Conservation (phyloP, 192 early-diverging fungal genomes). For the Geosiphon pyriformis region DNA sequence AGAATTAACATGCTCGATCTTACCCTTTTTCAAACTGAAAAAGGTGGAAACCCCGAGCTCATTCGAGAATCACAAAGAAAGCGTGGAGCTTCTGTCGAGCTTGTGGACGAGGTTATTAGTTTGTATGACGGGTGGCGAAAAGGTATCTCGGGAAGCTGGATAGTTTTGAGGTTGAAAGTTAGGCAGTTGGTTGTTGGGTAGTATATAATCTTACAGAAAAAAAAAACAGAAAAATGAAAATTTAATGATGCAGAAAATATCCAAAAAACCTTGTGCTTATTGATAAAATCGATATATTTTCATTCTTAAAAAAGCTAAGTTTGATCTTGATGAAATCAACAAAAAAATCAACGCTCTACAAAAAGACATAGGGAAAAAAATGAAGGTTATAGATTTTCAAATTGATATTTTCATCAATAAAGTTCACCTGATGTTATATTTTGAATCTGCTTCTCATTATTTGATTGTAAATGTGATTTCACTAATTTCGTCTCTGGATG, state of each 20-base stretch:
- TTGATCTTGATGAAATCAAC: slow-evolving; percentile 83
- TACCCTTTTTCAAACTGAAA: slow-evolving; percentile 81
- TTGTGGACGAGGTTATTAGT: slow-evolving; percentile 88
- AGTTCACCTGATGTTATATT: no score
- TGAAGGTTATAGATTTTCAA: slow-evolving; percentile 55
- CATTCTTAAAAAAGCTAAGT: slow-evolving; percentile 68
- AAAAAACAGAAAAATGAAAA: no score
- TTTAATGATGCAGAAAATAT: no score
- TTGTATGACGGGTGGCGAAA: slow-evolving; percentile 85
- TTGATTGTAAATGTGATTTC: no score
- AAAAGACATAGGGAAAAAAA: slow-evolving; percentile 83
- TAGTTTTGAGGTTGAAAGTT: neutral
- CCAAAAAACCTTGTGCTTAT: no score
- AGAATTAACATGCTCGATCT: slow-evolving; percentile 92
- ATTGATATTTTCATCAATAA: neutral
- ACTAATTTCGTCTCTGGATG: no score
- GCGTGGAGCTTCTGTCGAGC: slow-evolving; percentile 75
- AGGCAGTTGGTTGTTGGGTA: neutral
- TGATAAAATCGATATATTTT: no score
- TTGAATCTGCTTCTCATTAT: no score
- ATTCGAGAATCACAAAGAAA: slow-evolving; percentile 91
- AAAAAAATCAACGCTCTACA: slow-evolving; percentile 87
- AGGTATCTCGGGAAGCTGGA: slow-evolving; percentile 2
- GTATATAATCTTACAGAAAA: no score
- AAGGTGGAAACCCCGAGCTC: slow-evolving; percentile 90